phyloP scores from a whole-genome alignment of 768 basidiomycete species.

The Trametes punicea region DNA sequence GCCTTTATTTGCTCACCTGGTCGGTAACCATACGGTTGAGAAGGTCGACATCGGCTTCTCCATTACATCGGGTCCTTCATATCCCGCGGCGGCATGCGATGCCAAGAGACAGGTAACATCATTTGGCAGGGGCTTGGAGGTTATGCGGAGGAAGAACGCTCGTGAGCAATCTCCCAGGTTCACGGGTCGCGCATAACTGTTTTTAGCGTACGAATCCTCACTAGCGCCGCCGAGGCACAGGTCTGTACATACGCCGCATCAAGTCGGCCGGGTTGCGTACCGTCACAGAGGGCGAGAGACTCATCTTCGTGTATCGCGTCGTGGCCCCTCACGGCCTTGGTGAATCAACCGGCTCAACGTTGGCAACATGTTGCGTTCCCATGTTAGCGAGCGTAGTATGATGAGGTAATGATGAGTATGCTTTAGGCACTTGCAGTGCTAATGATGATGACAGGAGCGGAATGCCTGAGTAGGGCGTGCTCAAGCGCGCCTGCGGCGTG shows the following conservation, averaged over 20 bases:
- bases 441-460: no score
- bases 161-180: no score
- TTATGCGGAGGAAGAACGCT: constrained; percentile 9
- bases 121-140: neutral
- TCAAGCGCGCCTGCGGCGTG: no score
- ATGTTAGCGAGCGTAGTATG: constrained; percentile 31
- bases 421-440: no score
- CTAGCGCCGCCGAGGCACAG: no score
- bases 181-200: neutral
- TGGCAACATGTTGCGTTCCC: constrained; percentile 61
- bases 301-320: no score
- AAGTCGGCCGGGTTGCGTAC: no score
- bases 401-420: neutral
- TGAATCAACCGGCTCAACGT: constrained; percentile 86
- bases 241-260: no score
- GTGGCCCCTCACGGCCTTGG: no score
- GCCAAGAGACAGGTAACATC: neutral
- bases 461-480: no score
- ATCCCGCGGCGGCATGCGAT: constrained; percentile 11
- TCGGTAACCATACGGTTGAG: constrained; percentile 9
- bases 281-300: no score
- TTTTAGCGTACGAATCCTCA: no score
- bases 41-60: constrained; percentile 9
- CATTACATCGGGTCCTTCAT: neutral
- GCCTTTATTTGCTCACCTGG: constrained; percentile 10